Evolutionary conservation across 768 basidiomycete species (phyloP).

Genomic region (Candolleomyces eurysporus): DNA sequence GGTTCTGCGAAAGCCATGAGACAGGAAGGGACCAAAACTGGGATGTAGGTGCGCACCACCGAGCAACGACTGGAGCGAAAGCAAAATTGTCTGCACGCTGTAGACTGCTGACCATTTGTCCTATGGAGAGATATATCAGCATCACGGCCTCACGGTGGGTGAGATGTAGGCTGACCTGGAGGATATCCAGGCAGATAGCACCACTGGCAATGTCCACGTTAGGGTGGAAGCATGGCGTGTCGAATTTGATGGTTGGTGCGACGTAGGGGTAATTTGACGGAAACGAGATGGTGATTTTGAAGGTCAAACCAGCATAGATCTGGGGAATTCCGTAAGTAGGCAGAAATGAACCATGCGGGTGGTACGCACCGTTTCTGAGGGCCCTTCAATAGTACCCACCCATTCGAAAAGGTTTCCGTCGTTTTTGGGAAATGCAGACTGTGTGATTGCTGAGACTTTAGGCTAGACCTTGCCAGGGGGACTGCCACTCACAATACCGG

Average conservation of each 20-base stretch:
- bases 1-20: constrained; percentile 55
- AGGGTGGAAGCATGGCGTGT: constrained; percentile 88
- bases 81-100: constrained; percentile 84
- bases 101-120: constrained; percentile 95
- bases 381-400: constrained; percentile 86
- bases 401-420: constrained; percentile 89
- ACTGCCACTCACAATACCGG: constrained; percentile 66
- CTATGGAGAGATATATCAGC: constrained; percentile 33
- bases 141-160: neutral
- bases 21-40: neutral
- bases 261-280: constrained; percentile 88
- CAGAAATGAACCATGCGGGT: neutral
- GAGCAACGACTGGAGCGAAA: constrained; percentile 84
- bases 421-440: constrained; percentile 89
- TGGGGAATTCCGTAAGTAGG: constrained; percentile 20
- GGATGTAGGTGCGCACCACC: constrained; percentile 59
- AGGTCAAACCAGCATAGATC: constrained; percentile 78
- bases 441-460: constrained; percentile 4
- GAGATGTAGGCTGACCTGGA: constrained; percentile 51
- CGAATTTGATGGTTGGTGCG: constrained; percentile 82
- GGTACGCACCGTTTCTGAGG: constrained; percentile 63
- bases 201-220: constrained; percentile 81
- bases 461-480: constrained; percentile 5
- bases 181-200: constrained; percentile 83
- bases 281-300: constrained; percentile 83